These are phyloP conservation scores for Laetiporus sulphureus DNA, from an alignment of 1,284 basidiomycete genomes.

Conservation along the genomic window DNA sequence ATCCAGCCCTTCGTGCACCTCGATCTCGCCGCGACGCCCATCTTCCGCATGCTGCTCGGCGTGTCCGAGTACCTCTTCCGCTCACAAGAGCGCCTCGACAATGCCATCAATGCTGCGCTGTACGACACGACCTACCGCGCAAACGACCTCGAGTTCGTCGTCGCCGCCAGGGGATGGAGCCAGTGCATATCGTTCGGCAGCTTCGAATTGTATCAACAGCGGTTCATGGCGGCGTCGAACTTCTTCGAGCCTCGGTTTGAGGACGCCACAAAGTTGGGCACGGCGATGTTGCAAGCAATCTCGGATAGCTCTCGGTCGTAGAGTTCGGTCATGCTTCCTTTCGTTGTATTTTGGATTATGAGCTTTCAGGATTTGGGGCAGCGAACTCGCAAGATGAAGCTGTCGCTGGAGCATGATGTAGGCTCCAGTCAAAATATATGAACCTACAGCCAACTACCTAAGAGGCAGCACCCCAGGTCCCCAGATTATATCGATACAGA, in stretches of 20 bases:
- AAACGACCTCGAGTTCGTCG: conserved; percentile 91
- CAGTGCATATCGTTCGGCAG: conserved; percentile 91
- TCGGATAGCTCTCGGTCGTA: conserved; percentile 39
- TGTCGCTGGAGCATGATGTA: too few species aligned
- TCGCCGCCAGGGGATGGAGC: conserved; percentile 95
- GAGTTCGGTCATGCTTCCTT: too few species aligned
- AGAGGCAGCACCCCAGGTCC: neutral
- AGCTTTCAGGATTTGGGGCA: too few species aligned
- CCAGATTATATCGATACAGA: conserved; percentile 6
- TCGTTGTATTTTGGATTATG: too few species aligned
- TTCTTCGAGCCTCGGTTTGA: conserved; percentile 91
- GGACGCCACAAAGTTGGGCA: conserved; percentile 77
- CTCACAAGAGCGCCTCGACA: conserved; percentile 51
- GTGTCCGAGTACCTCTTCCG: conserved; percentile 96
- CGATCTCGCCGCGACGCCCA: conserved; percentile 89
- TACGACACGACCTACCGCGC: conserved; percentile 79
- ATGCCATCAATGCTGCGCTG: conserved; percentile 73
- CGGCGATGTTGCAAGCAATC: conserved; percentile 89
- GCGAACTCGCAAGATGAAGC: too few species aligned
- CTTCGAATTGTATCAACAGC: conserved; percentile 81
- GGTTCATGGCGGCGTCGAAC: conserved; percentile 76
- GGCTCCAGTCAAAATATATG: too few species aligned
- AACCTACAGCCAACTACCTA: too few species aligned
- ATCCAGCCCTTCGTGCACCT: conserved; percentile 93
- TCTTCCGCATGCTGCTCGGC: conserved; percentile 96